Evolutionary conservation across 208 protist species (phyloP).

Genomic region (Acanthamoeba castellanii): DNA sequence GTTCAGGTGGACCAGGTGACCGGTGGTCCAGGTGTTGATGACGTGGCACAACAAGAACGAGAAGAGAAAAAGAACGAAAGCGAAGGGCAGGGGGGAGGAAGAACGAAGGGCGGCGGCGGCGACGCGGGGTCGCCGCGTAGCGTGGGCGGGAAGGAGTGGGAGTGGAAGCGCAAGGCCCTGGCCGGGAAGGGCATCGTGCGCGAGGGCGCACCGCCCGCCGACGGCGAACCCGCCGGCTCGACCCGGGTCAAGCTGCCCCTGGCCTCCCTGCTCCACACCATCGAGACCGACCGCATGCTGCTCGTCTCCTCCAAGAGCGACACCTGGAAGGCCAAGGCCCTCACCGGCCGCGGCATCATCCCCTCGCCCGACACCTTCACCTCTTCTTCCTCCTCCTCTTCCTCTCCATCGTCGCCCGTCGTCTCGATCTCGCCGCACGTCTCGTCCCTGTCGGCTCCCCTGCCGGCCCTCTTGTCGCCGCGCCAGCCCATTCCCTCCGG

Average conservation of each 20-base stretch:
- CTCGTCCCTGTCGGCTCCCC: not conserved
- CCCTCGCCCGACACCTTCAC: not conserved
- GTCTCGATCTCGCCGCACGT: not conserved
- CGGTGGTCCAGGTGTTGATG: not conserved
- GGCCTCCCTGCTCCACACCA: not conserved
- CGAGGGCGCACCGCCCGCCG: not conserved
- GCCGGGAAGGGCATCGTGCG: slow-evolving; percentile 43
- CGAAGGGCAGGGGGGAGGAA: not conserved
- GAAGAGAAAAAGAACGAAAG: not conserved
- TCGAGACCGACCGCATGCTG: slow-evolving; percentile 21
- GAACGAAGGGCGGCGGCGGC: not conserved
- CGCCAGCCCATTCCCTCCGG: not conserved
- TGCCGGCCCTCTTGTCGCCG: not conserved
- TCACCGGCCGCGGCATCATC: slow-evolving; percentile 38
- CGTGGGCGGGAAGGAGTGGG: slow-evolving; percentile 7
- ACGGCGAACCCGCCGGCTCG: not conserved
- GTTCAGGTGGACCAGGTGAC: no score
- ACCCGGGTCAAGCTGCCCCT: not conserved
- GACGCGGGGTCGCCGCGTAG: not conserved
- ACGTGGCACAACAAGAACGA: not conserved
- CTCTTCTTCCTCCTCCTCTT: not conserved
- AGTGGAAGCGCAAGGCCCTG: slow-evolving; percentile 42
- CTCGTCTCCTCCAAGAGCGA: slow-evolving; percentile 28
- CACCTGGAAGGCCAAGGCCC: slow-evolving; percentile 51
- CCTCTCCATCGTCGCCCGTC: not conserved